Evolutionary conservation across 2,329 filamentous ascomycete species (phyloP), one percentile per base, ranked within the genome.

Genomic region (Microdochium paspali): DNA sequence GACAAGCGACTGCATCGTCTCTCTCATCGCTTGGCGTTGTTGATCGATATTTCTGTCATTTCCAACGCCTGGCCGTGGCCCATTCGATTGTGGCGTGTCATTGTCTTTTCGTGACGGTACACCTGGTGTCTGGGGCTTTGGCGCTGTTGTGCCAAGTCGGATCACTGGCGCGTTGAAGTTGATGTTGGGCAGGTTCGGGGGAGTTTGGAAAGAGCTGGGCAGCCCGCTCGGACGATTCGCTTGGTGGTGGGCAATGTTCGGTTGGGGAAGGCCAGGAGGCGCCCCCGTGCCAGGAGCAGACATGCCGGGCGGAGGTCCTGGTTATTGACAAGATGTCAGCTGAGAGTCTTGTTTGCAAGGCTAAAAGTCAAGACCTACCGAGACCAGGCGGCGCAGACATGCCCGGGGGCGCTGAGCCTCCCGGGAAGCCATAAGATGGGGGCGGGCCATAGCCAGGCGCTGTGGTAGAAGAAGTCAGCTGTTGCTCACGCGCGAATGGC

Each of bases 161-260:
- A 98, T 97, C 50, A 97, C 90, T 48, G 91, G 90, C 30, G 93
- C 93, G 60, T 87, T 95, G 73, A 97, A 95, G 72, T 98, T 96
- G 73, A 98, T 95, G 65, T 95, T 94, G 46, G 91, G 90, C 77
- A 96, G 87, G 62, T 93, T 95, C 45, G 87, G 74, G 10, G 91
- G 90, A 44, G 89, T 82, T 71, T 94, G 87, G 68, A 95, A 96
- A 66, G 82, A 88, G 50, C 83, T 73, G 52, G 88, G 89, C 54
- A 95, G 82, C 60, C 81, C 83, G 66, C 79, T 87, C 64, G 87
- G 87, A 73, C 87, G 83, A 71, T 84, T 87, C 70, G 86, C 79
- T 72, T 87, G 85, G 58, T 83, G 77, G 63, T 76, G 74, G 18
- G 35, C 35, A 9, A 21, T 12, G 66, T 80, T 87, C 61, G 81